phyloP scores from a whole-genome alignment of 2,329 filamentous ascomycete genomes.

The Venturia effusa region DNA sequence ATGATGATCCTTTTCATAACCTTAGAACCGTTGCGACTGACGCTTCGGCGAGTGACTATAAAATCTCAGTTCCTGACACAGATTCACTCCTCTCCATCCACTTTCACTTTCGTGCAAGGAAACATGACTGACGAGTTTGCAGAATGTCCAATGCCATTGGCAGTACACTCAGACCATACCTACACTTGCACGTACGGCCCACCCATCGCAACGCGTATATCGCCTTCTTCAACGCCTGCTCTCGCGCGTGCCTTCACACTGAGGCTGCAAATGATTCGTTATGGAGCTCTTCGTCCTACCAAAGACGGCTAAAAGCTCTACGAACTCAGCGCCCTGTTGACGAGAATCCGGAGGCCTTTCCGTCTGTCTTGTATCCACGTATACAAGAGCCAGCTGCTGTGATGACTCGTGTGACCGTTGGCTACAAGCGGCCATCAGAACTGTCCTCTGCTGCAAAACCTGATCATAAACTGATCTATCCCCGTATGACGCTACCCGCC shows the following conservation, averaged over 20 bases:
- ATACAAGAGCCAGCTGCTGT: slow-evolving; percentile 1
- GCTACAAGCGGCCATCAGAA: neutral
- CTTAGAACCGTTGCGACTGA: slow-evolving; percentile 14
- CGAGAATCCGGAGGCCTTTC: neutral
- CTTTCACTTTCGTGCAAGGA: neutral
- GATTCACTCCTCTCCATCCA: neutral
- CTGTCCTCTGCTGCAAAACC: neutral
- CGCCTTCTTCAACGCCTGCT: neutral
- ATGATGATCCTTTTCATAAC: slow-evolving; percentile 12
- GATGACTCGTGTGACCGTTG: neutral
- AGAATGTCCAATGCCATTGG: slow-evolving; percentile 5
- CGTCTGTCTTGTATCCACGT: neutral
- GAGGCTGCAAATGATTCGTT: neutral
- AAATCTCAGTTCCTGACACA: slow-evolving; percentile 5
- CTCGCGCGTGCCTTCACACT: neutral
- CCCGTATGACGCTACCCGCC: neutral
- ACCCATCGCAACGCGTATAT: slow-evolving; percentile 4
- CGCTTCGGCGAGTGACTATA: slow-evolving; percentile 13
- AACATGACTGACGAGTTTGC: neutral
- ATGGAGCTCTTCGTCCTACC: slow-evolving; percentile 7
- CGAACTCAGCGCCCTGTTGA: neutral
- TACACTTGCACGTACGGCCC: slow-evolving; percentile 1
- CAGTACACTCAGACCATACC: slow-evolving; percentile 5
- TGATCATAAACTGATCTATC: neutral
- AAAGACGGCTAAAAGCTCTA: neutral